phyloP scores from a whole-genome alignment of 1,284 basidiomycete species.

The Trametes sp. region DNA sequence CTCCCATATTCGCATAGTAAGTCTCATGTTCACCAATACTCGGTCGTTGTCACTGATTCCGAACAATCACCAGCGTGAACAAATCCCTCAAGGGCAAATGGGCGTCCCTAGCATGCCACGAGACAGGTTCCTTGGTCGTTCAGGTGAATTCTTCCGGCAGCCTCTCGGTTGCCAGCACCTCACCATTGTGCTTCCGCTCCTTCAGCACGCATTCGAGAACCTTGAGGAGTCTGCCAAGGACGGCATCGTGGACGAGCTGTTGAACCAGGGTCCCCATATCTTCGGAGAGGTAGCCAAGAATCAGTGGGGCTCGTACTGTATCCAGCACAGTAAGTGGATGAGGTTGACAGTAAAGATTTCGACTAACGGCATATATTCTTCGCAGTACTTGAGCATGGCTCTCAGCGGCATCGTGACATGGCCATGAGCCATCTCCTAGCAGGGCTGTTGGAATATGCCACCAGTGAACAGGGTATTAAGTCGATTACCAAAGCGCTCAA shows the following conservation, averaged over 20 bases:
- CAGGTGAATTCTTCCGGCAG: constrained; percentile 55
- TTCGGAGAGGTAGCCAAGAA: constrained; percentile 83
- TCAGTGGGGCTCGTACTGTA: constrained; percentile 86
- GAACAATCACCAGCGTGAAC: too few species aligned
- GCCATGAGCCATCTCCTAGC: constrained; percentile 75
- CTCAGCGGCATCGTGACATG: constrained; percentile 71
- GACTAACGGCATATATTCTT: background rate
- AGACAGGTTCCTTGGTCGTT: constrained; percentile 84
- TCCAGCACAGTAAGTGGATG: constrained; percentile 74
- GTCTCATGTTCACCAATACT: constrained; percentile 40
- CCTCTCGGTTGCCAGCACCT: background rate
- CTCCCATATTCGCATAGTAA: constrained; percentile 84
- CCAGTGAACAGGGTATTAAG: constrained; percentile 83
- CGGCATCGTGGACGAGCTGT: constrained; percentile 79
- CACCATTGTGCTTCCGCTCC: too few species aligned
- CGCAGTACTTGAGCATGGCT: constrained; percentile 81
- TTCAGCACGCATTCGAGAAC: constrained; percentile 86
- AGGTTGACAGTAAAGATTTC: background rate
- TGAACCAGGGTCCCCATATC: constrained; percentile 70
- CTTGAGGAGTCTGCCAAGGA: constrained; percentile 83
- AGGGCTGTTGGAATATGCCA: constrained; percentile 77
- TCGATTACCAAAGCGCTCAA: constrained; percentile 85
- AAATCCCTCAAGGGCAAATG: constrained; percentile 84
- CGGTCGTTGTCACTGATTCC: too few species aligned
- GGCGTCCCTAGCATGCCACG: constrained; percentile 87